Base-by-base conservation (phyloP, 164 flowering plant species). In the Nelumbo lutea region DNA sequence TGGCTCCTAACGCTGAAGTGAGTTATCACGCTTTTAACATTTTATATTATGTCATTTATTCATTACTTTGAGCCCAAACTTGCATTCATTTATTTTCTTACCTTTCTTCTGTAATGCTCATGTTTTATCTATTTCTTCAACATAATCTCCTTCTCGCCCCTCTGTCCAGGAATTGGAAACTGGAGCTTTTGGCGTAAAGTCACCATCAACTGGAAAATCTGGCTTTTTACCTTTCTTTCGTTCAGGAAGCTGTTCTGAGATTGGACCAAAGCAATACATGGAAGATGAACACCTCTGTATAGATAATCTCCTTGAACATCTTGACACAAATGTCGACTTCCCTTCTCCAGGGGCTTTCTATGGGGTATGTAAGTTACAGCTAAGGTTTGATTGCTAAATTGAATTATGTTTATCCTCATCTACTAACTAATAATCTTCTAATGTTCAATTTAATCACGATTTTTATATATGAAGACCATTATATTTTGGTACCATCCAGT, bases 221-320 rank as follows among this genome's bases (percentile, higher is more conserved):
- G 80, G 59, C 14, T 90, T 80, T 75, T 27, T 79, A 62, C 96
- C 97, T 6, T 72, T 87, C 40, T 83, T 88, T 70, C 85, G 97
- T 14, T 94, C 97, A 42, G 98, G 98, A 70, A 86, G 95, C 73
- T 91, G 96, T 74, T 84, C 93, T 55, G 98, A 91, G 82, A 86
- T 71, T 73, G 98, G 98, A 59, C 89, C 95, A 27, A 90, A 88
- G 76, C 87, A 75, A 47, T 88, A 76, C 60, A 93, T 93, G 98
- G 98, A 93, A 74, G 98, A 93, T 70, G 96, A 89, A 71, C 90
- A 90, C 75, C 72, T 88, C 1, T 88, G 97, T 71, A 80, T 91
- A 70, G 96, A 91, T 74, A 73, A 91, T 76, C 84, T 94, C 40
- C 27, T 66, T 59, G 88, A 83, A 64, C 87, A 94, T 82, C 79